Evolutionary conservation across 495 filamentous ascomycete genomes (phyloP).

Genomic region (Sporormia fimetaria): DNA sequence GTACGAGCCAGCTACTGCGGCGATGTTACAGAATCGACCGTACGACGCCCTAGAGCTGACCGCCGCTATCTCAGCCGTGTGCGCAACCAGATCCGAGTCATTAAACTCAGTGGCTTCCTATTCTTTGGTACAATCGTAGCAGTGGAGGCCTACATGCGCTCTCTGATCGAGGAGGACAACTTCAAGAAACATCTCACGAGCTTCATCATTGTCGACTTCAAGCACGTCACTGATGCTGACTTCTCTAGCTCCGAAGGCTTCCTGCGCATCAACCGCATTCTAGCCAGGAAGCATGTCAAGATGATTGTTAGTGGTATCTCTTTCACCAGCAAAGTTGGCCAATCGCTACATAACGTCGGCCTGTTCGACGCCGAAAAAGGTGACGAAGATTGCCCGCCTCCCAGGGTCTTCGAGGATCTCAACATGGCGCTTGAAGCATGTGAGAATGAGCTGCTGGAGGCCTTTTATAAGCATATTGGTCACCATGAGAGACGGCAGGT

Average conservation of each 20-base stretch:
- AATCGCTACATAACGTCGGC: conserved; percentile 66
- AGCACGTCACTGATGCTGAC: conserved; percentile 82
- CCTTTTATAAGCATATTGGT: conserved; percentile 38
- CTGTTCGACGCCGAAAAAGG: conserved; percentile 48
- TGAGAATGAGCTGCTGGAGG: conserved; percentile 87
- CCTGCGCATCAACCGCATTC: conserved; percentile 75
- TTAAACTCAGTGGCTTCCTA: conserved; percentile 82
- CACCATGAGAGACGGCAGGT: conserved; percentile 1
- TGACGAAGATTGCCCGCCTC: conserved; percentile 47
- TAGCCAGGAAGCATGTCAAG: conserved; percentile 58
- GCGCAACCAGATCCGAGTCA: conserved; percentile 74
- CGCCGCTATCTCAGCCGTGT: conserved; percentile 75
- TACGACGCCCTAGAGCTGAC: conserved; percentile 79
- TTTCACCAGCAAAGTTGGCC: conserved; percentile 60
- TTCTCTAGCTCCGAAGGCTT: conserved; percentile 94
- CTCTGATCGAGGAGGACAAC: conserved; percentile 66
- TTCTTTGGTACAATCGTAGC: conserved; percentile 96
- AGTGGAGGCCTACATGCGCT: conserved; percentile 77
- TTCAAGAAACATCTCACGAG: conserved; percentile 69
- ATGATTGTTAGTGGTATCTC: conserved; percentile 73
- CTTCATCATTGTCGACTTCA: conserved; percentile 81
- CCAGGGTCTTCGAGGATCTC: conserved; percentile 67
- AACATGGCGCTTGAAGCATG: conserved; percentile 89
- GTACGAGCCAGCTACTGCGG: conserved; percentile 80
- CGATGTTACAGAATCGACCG: conserved; percentile 77